Percentiles rank a stretch among this genome's conserved stretches.
phyloP scores from a whole-genome alignment of 2,329 filamentous ascomycete genomes.

The Aureobasidium sp. region DNA sequence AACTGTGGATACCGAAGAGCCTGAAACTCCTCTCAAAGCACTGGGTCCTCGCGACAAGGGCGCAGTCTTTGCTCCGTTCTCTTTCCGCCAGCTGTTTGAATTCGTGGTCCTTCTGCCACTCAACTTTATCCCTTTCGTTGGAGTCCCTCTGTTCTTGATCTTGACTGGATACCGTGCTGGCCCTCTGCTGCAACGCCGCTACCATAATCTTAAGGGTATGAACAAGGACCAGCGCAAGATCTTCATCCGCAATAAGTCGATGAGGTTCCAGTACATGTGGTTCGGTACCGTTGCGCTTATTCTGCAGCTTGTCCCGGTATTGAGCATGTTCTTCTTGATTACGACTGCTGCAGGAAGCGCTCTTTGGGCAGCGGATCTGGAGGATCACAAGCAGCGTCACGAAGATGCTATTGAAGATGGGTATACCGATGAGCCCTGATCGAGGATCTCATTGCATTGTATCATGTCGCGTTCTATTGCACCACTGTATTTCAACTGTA shows the following conservation, averaged over 20 bases:
- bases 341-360: constrained; percentile 80
- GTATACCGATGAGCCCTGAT: constrained; percentile 25
- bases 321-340: constrained; percentile 91
- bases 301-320: constrained; percentile 75
- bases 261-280: constrained; percentile 81
- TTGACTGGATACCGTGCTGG: constrained; percentile 82
- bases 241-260: constrained; percentile 53
- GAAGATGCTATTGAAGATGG: constrained; percentile 15
- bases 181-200: constrained; percentile 83
- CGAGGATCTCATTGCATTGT: not conserved
- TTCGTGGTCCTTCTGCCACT: constrained; percentile 61
- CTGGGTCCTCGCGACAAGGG: constrained; percentile 72
- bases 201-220: constrained; percentile 72
- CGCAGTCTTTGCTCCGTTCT: constrained; percentile 81
- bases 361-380: constrained; percentile 74
- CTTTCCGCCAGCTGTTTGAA: constrained; percentile 80
- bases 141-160: constrained; percentile 76
- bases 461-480: not conserved
- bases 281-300: constrained; percentile 61
- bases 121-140: constrained; percentile 78
- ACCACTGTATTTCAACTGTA: not conserved
- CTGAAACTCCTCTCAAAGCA: constrained; percentile 64
- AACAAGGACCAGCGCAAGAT: constrained; percentile 63
- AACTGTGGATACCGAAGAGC: constrained; percentile 63
- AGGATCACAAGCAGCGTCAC: constrained; percentile 38